Base-by-base conservation (phyloP, 2,329 filamentous ascomycete genomes). In the Verticillium longisporum region DNA sequence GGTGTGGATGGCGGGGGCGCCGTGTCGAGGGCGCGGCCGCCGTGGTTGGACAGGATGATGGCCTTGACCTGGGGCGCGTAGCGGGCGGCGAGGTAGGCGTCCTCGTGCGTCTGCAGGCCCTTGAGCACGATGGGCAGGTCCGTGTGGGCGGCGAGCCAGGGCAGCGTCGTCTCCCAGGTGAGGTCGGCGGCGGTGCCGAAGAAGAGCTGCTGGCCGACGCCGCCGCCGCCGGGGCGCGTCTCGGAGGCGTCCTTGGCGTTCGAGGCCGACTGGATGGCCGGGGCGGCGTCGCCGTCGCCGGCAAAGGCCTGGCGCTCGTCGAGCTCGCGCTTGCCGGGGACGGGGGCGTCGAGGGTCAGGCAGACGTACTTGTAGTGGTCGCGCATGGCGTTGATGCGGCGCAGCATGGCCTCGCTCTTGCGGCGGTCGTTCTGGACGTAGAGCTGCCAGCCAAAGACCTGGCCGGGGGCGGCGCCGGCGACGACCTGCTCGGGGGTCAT, bases 401-500 rank as follows among this genome's bases (percentile, higher is more conserved):
- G 82, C 61, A 96, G 78, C 84, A 96, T 92, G 4, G 86, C 86
- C 70, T 91, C 87, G 72, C 88, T 95, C 82, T 96, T 96, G 66
- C 83, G 81, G 33, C 91, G 84, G 66, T 95, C 89, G 55, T 84
- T 90, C 72, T 97, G 92, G 38, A 97, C 90, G 76, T 99, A 98
- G 21, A 99, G 77, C 77, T 99, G 94, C 91, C 92, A 98, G 14
- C 94, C 94, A 72, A 98, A 96, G 1, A 93, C 78, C 72, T 97
- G 92, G 2, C 83, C 88, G 0, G 86, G 83, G 2, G 75, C 69
- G 0, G 91, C 88, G 64, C 87, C 88, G 55, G 87, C 84, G 14
- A 94, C 86, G 65, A 97, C 92, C 74, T 97, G 90, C 77, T 97
- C 93, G 1, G 92, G 92, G 1, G 90, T 95, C 88, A 95, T 92